Base-by-base conservation (phyloP, 1,284 basidiomycete genomes). In the Papiliotrema fonsecae region DNA sequence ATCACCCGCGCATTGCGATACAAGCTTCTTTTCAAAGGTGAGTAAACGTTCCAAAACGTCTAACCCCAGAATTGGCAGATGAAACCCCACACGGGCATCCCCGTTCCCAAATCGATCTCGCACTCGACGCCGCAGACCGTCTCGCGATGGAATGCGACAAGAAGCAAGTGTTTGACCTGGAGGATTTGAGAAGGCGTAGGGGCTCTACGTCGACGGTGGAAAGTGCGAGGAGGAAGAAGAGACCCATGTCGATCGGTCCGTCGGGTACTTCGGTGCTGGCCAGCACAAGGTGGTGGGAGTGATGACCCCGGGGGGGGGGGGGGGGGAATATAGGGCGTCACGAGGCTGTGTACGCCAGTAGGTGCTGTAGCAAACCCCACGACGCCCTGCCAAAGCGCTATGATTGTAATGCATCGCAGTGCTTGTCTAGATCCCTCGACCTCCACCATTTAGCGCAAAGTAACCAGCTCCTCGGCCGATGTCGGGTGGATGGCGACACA, bases 401-500 rank as follows among this genome's bases (percentile, higher is more conserved):
- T n/a, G n/a, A n/a, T n/a, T n/a, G n/a, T n/a, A n/a, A n/a, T n/a
- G 19, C 11, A 21, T n/a, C n/a, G n/a, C n/a, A n/a, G n/a, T n/a
- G n/a, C n/a, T n/a, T n/a, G n/a, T n/a, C n/a, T n/a, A n/a, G n/a
- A n/a, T n/a, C n/a, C n/a, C n/a, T n/a, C 30, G 30, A 31, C 16
- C 30, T 31, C 9, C 30, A 31, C n/a, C 30, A 16, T 27, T 24
- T 62, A 72, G 49, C 69, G 62, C 43, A 75, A 50, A 24, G 73
- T 73, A 31, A 31, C 30, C 16, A 44, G 41, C 18, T 6, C 14
- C 6, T 26, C 27, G 6, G n/a, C 19, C 22, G 11, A 18, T 19
- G 22, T n/a, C 7, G n/a, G 9, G 24, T 69, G 92, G 61, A 97
- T 96, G 18, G 92, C 92, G 36, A 96, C 87, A 4, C 87, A 90